Base-by-base conservation (phyloP, 148 eudicot genomes). In the Talinum fruticosum region DNA sequence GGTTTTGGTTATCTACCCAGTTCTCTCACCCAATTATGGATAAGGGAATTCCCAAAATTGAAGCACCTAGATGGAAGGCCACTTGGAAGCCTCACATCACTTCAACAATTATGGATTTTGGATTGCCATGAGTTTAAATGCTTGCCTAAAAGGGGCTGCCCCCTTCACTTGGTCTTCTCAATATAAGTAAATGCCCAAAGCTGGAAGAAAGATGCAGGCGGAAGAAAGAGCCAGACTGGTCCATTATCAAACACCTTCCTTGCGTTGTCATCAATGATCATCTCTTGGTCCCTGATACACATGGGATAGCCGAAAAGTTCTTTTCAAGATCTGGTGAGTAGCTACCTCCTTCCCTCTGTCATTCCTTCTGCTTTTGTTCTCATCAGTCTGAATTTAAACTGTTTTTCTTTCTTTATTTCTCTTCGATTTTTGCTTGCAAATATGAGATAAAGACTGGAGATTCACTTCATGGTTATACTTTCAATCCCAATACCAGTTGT, bases 71-170 rank as follows among this genome's bases (percentile, higher is more conserved):
- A 47, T 8, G 34, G 19, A 14, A 32, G 33, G 8, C 23, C 32
- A 7, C 38, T 32, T 67, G 1, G 34, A 33, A 16, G 41, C 38
- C 71, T 71, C 0, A 68, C 71, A 24, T 35, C 71, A 1, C 71
- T 68, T 71, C 4, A 71, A 44, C 0, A n/a, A 21, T 71, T 71
- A 44, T 2, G 0, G 4, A 41, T 71, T 8, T 1, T 0, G 3
- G 3, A 41, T 26, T 71, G 74, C 54, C 74, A 33, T 19, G 14
- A 44, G 54, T 54, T 71, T 2, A 10, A 71, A 45, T 41, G 54
- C 54, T 44, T 71, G 74, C 74, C 74, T 41, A 15, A 41, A 23
- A 71, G 21, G 74, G 54, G 19, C 53, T 71, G 30, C 74, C 74
- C 33, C 18, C 74, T 26, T 71, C 74, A 44, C 74, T 71, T 71